These are phyloP conservation scores for Plasmodium vinckei DNA, from an alignment of 169 alveolate genomes.

Conservation along the genomic window DNA sequence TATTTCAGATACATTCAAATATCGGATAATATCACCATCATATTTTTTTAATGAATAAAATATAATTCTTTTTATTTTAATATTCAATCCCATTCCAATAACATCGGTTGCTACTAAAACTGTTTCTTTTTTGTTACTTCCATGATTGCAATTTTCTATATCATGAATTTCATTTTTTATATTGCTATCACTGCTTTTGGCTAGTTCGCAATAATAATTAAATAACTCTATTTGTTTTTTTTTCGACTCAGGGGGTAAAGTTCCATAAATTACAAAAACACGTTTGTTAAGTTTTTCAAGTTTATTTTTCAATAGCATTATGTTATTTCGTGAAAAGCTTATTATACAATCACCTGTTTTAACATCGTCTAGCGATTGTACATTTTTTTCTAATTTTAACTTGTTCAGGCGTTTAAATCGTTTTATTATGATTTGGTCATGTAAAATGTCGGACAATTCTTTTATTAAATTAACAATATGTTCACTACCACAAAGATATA, in stretches of 20 bases:
- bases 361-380: conserved; percentile 78
- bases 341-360: conserved; percentile 94
- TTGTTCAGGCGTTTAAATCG: conserved; percentile 76
- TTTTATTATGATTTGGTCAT: conserved; percentile 75
- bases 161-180: neutral
- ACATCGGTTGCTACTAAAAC: conserved; percentile 93
- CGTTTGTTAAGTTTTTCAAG: conserved; percentile 79
- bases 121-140: conserved; percentile 80
- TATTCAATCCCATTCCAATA: conserved; percentile 95
- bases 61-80: conserved; percentile 90
- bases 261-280: conserved; percentile 89
- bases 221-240: conserved; percentile 81
- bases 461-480: conserved; percentile 29
- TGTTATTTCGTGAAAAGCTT: conserved; percentile 88
- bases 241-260: conserved; percentile 92
- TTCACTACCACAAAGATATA: conserved; percentile 74
- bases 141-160: conserved; percentile 24
- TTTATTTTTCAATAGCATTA: conserved; percentile 76
- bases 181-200: no score
- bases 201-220: conserved; percentile 38
- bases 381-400: conserved; percentile 78
- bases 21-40: conserved; percentile 81
- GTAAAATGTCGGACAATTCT: conserved; percentile 9
- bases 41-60: conserved; percentile 87
- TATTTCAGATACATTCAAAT: conserved; percentile 84